Conservation (phyloP, 2,329 filamentous ascomycete genomes). For the Rutstroemia sp. region DNA sequence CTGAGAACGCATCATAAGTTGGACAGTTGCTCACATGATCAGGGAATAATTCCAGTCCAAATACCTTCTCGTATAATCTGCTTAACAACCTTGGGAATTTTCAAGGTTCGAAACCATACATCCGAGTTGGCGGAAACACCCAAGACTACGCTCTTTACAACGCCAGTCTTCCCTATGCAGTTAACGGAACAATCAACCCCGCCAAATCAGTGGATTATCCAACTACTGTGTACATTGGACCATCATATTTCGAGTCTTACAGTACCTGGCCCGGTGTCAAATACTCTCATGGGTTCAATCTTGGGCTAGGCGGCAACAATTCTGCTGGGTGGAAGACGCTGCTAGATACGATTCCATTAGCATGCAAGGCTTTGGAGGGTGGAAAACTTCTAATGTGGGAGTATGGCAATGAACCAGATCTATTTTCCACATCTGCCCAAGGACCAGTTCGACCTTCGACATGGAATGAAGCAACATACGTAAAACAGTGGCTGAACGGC, state of each 20-base stretch:
- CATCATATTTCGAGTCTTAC: constrained; percentile 57
- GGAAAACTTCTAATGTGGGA: constrained; percentile 50
- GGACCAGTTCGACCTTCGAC: constrained; percentile 41
- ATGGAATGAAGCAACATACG: constrained; percentile 49
- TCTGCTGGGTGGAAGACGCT: constrained; percentile 44
- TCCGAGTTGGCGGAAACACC: constrained; percentile 60
- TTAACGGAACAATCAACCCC: constrained; percentile 45
- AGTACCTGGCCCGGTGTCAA: constrained; percentile 46
- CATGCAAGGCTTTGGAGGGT: constrained; percentile 46
- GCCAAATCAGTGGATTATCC: constrained; percentile 50
- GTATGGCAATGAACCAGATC: constrained; percentile 58
- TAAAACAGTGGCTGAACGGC: constrained; percentile 50
- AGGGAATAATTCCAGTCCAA: constrained; percentile 48
- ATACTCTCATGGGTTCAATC: constrained; percentile 56
- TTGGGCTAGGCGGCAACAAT: constrained; percentile 43
- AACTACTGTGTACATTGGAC: constrained; percentile 51
- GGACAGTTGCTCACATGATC: not conserved
- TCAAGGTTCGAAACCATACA: constrained; percentile 49
- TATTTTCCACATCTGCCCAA: constrained; percentile 46
- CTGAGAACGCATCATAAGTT: not conserved
- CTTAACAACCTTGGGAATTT: constrained; percentile 49
- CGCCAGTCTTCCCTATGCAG: constrained; percentile 39
- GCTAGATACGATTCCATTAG: constrained; percentile 46
- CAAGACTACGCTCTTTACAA: constrained; percentile 59
- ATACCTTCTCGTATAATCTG: constrained; percentile 53